Conservation (phyloP, 768 basidiomycete species). For the Hericium alpestre region DNA sequence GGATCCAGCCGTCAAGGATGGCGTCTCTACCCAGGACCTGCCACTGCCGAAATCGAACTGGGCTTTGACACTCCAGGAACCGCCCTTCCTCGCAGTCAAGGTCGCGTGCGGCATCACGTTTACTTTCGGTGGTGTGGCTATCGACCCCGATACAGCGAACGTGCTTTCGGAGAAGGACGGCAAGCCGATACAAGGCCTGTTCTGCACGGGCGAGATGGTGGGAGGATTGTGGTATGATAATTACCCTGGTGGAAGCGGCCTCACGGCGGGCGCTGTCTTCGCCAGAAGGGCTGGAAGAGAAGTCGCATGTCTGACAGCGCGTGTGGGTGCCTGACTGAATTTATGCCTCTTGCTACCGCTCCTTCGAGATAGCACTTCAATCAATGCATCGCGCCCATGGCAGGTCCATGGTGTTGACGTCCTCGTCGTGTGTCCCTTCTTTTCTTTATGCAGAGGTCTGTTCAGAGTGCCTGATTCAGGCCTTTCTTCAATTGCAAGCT, state of each 20-base stretch:
- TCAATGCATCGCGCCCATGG: too few relatives aligned
- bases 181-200: conserved; percentile 40
- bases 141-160: conserved; percentile 42
- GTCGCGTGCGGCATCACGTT: conserved; percentile 64
- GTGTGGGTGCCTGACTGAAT: too few relatives aligned
- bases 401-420: conserved; percentile 6
- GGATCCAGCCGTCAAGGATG: conserved; percentile 60
- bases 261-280: conserved; percentile 58
- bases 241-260: conserved; percentile 61
- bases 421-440: conserved; percentile 4
- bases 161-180: conserved; percentile 36
- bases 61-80: conserved; percentile 44
- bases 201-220: conserved; percentile 61
- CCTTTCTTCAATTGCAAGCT: conserved; percentile 13
- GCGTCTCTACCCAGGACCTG: conserved; percentile 41
- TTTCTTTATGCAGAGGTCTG: not conserved
- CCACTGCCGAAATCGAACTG: conserved; percentile 54
- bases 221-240: conserved; percentile 54
- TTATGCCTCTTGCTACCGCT: too few relatives aligned
- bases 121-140: conserved; percentile 59
- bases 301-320: conserved; percentile 31
- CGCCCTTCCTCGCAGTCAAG: conserved; percentile 55
- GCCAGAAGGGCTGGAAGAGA: conserved; percentile 43
- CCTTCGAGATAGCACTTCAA: too few relatives aligned
- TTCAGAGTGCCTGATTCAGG: not conserved